Evolutionary conservation across 2,329 filamentous ascomycete genomes (phyloP).

Genomic region (Ciborinia camelliae): DNA sequence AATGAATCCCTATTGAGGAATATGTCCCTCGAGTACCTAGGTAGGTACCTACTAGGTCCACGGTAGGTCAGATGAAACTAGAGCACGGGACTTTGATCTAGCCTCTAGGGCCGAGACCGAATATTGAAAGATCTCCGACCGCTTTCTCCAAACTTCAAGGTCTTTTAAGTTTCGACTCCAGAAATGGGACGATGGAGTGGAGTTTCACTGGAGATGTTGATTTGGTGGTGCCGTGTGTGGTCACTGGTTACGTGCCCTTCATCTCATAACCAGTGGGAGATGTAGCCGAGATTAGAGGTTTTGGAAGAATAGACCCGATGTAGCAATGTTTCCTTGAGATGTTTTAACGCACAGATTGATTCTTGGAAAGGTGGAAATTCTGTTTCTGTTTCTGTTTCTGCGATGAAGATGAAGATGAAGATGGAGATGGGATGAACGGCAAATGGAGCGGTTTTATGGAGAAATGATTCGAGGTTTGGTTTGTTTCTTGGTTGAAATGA

Average conservation of each 20-base stretch:
- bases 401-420: too few relatives aligned
- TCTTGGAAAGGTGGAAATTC: not conserved
- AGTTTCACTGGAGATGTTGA: not conserved
- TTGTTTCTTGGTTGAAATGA: not conserved
- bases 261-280: not conserved
- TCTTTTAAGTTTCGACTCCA: not conserved
- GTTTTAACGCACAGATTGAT: not conserved
- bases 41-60: too few relatives aligned
- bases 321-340: not conserved
- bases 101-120: not conserved
- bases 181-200: not conserved
- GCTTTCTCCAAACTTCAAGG: constrained; percentile 8
- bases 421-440: not conserved
- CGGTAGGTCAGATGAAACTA: constrained; percentile 2
- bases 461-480: not conserved
- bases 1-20: not conserved
- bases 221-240: not conserved
- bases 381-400: not conserved
- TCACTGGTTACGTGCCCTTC: constrained; percentile 10
- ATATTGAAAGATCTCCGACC: constrained; percentile 18
- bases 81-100: not conserved
- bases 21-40: not conserved
- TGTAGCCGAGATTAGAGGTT: constrained; percentile 12
- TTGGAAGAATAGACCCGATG: not conserved
- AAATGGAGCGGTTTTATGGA: not conserved